These are phyloP conservation scores for Aspergillus sp. DNA, from an alignment of 2,329 filamentous ascomycete genomes.

Conservation along the genomic window DNA sequence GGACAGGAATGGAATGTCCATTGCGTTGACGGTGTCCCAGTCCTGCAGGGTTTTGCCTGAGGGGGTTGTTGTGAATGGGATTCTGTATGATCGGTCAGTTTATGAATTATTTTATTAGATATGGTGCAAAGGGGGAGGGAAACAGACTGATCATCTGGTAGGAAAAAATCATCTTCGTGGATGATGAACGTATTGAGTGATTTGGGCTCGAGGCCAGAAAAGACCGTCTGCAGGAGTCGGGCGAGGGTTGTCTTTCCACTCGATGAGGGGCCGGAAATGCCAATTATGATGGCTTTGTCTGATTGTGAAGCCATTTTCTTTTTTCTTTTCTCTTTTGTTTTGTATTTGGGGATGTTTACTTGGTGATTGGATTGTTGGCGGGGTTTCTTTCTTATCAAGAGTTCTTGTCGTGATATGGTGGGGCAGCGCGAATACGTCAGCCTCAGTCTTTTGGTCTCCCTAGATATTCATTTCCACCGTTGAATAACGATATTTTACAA, in stretches of 20 bases:
- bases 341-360: not conserved
- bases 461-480: too few species aligned
- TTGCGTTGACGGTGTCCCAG: constrained; percentile 83
- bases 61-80: constrained; percentile 44
- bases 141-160: constrained; percentile 65
- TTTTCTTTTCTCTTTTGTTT: not conserved
- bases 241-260: constrained; percentile 94
- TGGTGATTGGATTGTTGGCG: constrained; percentile 3
- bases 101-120: not conserved
- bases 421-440: too few species aligned
- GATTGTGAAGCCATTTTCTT: not conserved
- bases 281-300: constrained; percentile 57
- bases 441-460: too few species aligned
- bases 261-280: constrained; percentile 83
- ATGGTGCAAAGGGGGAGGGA: not conserved
- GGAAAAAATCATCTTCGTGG: constrained; percentile 96
- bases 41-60: constrained; percentile 61
- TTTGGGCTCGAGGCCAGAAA: constrained; percentile 46
- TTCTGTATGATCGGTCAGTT: constrained; percentile 22
- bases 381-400: constrained; percentile 1
- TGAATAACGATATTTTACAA: too few species aligned
- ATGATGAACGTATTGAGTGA: constrained; percentile 62
- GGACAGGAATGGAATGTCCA: constrained; percentile 67
- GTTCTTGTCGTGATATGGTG: too few species aligned
- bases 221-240: constrained; percentile 75